These are phyloP conservation scores for Amphibolis antarctica DNA, from an alignment of 106 monocot genomes.

Conservation along the genomic window DNA sequence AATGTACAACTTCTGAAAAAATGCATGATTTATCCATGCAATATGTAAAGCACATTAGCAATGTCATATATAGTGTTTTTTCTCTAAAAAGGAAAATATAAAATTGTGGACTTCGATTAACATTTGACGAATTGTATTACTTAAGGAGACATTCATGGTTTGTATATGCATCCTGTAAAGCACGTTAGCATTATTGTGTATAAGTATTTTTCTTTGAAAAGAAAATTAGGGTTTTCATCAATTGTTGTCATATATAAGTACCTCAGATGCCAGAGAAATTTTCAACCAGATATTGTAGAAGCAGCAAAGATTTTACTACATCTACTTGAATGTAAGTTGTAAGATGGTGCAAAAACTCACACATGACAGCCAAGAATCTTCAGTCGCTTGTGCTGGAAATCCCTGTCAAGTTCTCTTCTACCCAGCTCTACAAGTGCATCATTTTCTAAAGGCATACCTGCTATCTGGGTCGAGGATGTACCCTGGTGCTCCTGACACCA, in stretches of 20 bases:
- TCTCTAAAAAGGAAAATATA: too few relatives aligned
- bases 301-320: background rate
- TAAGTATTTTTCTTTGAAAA: too few relatives aligned
- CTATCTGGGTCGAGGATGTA: background rate
- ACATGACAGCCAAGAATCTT: slow-evolving; percentile 9
- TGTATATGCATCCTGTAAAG: background rate
- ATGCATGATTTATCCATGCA: too few relatives aligned
- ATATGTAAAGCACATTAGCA: too few relatives aligned
- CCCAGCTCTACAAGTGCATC: background rate
- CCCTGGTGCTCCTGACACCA: background rate
- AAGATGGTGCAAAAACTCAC: slow-evolving; percentile 6
- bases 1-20: too few relatives aligned
- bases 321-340: background rate
- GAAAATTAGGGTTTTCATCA: too few relatives aligned
- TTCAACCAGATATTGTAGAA: background rate
- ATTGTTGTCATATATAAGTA: too few relatives aligned
- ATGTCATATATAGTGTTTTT: too few relatives aligned
- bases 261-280: too few relatives aligned
- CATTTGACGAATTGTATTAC: background rate
- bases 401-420: background rate
- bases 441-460: background rate
- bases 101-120: too few relatives aligned
- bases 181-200: too few relatives aligned
- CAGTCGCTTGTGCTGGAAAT: slow-evolving; percentile 13
- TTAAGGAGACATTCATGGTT: background rate